Conservation (phyloP, 2,329 filamentous ascomycete genomes). For the Colletotrichum tanaceti region DNA sequence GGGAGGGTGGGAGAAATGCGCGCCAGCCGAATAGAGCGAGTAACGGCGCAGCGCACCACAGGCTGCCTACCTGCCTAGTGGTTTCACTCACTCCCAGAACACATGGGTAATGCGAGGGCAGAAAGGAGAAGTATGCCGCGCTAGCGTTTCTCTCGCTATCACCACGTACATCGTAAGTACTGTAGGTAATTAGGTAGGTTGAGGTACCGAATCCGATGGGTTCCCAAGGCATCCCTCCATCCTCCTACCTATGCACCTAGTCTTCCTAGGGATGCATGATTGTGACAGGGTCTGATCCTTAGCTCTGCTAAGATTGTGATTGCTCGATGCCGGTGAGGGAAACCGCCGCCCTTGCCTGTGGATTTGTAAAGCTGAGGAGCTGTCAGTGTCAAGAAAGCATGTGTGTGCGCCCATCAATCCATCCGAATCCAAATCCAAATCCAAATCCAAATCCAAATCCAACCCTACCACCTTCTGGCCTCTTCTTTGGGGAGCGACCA, state of each 20-base stretch:
- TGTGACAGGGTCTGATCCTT: constrained; percentile 37
- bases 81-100: constrained; percentile 27
- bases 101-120: constrained; percentile 6
- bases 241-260: background rate
- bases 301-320: constrained; percentile 24
- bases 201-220: background rate
- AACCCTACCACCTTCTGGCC: background rate
- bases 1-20: constrained; percentile 2
- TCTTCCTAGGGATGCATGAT: constrained; percentile 3
- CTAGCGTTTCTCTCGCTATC: background rate
- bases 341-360: constrained; percentile 1
- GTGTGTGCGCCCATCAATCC: background rate
- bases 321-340: constrained; percentile 4
- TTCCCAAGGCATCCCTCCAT: background rate
- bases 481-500: background rate
- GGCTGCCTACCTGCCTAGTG: background rate
- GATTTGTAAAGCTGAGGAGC: background rate
- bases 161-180: background rate
- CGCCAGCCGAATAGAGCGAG: constrained; percentile 27
- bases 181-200: no score
- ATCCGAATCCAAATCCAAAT: background rate
- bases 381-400: background rate
- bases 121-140: background rate
- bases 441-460: no score
- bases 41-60: constrained; percentile 1